Evolutionary conservation across 2,329 filamentous ascomycete species (phyloP).

Genomic region (Fusarium sp.): DNA sequence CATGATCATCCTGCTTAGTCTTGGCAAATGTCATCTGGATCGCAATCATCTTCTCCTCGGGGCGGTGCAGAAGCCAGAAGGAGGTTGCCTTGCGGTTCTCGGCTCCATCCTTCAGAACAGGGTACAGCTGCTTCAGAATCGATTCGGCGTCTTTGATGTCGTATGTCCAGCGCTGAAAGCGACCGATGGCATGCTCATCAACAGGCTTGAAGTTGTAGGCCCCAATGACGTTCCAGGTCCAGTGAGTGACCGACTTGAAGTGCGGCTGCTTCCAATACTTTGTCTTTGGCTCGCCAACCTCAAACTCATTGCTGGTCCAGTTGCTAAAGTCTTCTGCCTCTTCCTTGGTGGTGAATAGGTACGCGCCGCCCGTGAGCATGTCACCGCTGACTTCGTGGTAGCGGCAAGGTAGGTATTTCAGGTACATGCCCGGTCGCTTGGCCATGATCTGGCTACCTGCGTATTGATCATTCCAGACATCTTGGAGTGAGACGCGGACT

Average conservation of each 20-base stretch:
- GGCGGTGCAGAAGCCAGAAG: slow-evolving; percentile 34
- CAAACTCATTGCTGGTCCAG: slow-evolving; percentile 39
- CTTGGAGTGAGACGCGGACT: slow-evolving; percentile 19
- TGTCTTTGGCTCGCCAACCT: slow-evolving; percentile 35
- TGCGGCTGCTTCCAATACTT: slow-evolving; percentile 38
- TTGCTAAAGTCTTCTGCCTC: slow-evolving; percentile 22
- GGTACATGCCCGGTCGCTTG: slow-evolving; percentile 32
- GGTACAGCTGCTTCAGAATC: slow-evolving; percentile 34
- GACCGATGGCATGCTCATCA: slow-evolving; percentile 18
- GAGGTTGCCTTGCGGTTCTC: slow-evolving; percentile 22
- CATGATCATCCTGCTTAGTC: background rate
- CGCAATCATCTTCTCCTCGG: slow-evolving; percentile 26
- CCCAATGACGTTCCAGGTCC: slow-evolving; percentile 32
- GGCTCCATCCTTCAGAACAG: slow-evolving; percentile 27
- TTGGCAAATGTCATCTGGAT: slow-evolving; percentile 32
- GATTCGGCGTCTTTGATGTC: slow-evolving; percentile 12
- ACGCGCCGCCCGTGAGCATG: slow-evolving; percentile 29
- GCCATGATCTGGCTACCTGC: slow-evolving; percentile 30
- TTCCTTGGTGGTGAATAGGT: slow-evolving; percentile 29
- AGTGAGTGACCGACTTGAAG: slow-evolving; percentile 26
- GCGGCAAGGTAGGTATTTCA: slow-evolving; percentile 31
- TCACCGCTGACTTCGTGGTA: slow-evolving; percentile 33
- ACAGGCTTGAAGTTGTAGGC: slow-evolving; percentile 32
- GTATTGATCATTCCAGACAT: slow-evolving; percentile 35
- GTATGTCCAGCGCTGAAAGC: slow-evolving; percentile 38